phyloP scores from a whole-genome alignment of 2,329 filamentous ascomycete species.

The Pseudogymnoascus sp. region DNA sequence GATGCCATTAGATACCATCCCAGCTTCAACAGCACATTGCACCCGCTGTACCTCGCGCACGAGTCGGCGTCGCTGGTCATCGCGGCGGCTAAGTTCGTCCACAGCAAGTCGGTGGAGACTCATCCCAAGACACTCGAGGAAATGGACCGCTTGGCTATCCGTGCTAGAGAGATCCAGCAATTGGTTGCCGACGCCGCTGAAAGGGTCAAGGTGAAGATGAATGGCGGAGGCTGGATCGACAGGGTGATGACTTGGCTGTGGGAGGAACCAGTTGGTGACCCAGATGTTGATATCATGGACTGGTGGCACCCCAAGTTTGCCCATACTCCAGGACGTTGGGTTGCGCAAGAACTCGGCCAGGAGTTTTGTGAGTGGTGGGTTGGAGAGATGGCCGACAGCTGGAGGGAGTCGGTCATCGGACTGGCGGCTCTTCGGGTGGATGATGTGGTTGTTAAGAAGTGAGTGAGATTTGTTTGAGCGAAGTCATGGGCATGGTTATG shows the following conservation, averaged over 20 bases:
- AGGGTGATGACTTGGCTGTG: constrained; percentile 14
- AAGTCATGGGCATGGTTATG: constrained; percentile 2
- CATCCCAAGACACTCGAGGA: constrained; percentile 7
- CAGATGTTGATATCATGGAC: background rate
- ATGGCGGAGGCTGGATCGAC: constrained; percentile 29
- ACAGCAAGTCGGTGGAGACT: constrained; percentile 3
- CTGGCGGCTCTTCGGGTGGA: constrained; percentile 18
- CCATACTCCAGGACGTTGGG: background rate
- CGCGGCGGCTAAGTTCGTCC: constrained; percentile 17
- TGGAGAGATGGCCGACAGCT: constrained; percentile 18
- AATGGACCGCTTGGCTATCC: background rate
- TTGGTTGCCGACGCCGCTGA: constrained; percentile 10
- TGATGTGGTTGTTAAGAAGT: background rate
- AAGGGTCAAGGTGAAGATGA: constrained; percentile 19
- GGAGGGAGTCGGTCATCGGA: constrained; percentile 25
- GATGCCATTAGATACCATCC: background rate
- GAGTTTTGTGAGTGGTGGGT: constrained; percentile 13
- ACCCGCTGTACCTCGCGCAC: constrained; percentile 24
- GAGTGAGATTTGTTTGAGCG: constrained; percentile 4
- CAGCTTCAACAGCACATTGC: constrained; percentile 14
- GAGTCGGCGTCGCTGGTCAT: constrained; percentile 18
- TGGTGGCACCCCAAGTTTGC: background rate
- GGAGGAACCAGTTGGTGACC: background rate
- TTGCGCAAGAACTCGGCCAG: constrained; percentile 3
- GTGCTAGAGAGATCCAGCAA: constrained; percentile 15